Evolutionary conservation across 1,284 basidiomycete genomes (phyloP), one percentile per base, ranked within the genome.

Genomic region (Schizophyllum commune): DNA sequence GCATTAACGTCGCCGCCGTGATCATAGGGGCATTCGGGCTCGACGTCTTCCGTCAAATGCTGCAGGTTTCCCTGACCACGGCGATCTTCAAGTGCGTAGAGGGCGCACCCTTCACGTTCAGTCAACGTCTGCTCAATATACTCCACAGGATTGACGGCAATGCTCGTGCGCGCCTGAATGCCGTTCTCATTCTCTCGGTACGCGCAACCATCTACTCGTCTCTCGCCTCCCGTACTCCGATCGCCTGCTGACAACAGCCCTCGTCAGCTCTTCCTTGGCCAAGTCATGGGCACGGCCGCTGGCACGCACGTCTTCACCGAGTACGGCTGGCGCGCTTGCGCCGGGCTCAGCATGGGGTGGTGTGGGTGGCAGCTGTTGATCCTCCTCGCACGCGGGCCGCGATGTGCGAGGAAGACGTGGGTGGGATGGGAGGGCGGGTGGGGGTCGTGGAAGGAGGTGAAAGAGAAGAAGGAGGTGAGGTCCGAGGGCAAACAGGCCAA

Each of bases 201-300:
- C 63, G n/a, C n/a, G n/a, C n/a, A n/a, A n/a, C n/a, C n/a, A 74
- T 64, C 22, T 65, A 59, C 21, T 39, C 13, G n/a, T 55, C 64
- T 33, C 52, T 61, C 7, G 15, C n/a, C n/a, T n/a, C n/a, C n/a
- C n/a, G n/a, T n/a, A n/a, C n/a, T n/a, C n/a, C n/a, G n/a, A n/a
- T 17, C 62, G 56, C 55, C 60, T 55, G 60, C 15, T 52, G 19
- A 33, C 34, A 19, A 20, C 15, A 54, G 17, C 17, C 52, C 39
- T 11, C 17, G 2, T 39, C 54, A 84, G 83, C 67, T 82, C 21
- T 82, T 83, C 67, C 71, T 84, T 33, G 84, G 85, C 0, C 84
- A 85, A 73, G 80, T 85, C 8, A 81, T 85, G 68, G 87, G 87
- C 11, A 86, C 86, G 0, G 79, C 84, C 0, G 82, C 84, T 5